Base-by-base conservation (phyloP, 208 protist genomes). In the Giardia duodenalis region DNA sequence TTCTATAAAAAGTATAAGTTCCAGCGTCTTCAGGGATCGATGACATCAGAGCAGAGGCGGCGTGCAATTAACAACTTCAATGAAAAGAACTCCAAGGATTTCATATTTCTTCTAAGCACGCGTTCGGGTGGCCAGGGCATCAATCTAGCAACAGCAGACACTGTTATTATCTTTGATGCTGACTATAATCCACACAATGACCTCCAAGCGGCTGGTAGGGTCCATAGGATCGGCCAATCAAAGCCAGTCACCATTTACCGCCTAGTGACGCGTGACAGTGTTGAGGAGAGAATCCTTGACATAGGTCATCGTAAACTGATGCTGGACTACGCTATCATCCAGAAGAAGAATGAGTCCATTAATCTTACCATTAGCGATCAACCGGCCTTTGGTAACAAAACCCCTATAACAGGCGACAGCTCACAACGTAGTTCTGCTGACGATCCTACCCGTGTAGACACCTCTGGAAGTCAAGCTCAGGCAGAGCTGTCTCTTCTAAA, bases 181-280 rank as follows among this genome's bases (percentile, higher is more conserved):
- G 97, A 99, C 94, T 99, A 97, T 96, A 99, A 99, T 94, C 98
- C 98, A 22, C 97, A 98, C 93, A 96, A 98, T 47, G 98, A 99
- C 94, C 95, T 98, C 10, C 97, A 99, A 95, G 98, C 97, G 4
- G 95, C 97, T 44, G 97, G 97, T 47, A 95, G 98, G 4, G 96
- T 95, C 2, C 97, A 98, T 93, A 95, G 97, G 92, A 98, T 99
- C 88, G 98, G 97, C 0, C 97, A 99, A 94, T 98, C 93, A 1
- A 95, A 96, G 22, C 67, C 92, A n/a, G 98, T 99, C 45, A 96
- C 95, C 48, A 97, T 99, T 1, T 97, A 98, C 93, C 95, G 97
- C 22, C 94, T 99, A 2, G 96, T 98, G 42, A 97, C 98, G 44
- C 92, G 93, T 44, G 95, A 96, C 47, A 98, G 97, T 0, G 94